Evolutionary conservation across 805 yeast genomes (phyloP).

Genomic region (Schwanniomyces occidentalis): DNA sequence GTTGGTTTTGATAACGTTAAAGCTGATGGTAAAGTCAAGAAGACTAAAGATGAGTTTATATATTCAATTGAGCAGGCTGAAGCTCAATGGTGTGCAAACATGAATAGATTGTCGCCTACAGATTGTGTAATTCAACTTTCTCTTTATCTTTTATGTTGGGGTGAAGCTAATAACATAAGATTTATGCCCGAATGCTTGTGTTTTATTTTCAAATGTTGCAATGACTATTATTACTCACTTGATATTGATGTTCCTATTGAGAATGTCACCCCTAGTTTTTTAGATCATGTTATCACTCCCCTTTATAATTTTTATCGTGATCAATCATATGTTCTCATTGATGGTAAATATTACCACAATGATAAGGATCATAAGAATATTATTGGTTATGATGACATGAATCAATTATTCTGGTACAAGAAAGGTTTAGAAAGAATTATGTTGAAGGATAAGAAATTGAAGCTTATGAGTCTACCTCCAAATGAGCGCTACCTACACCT

Average conservation of each 20-base stretch:
- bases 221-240: conserved; percentile 58
- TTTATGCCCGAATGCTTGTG: conserved; percentile 90
- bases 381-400: conserved; percentile 88
- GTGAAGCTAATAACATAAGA: conserved; percentile 83
- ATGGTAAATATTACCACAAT: conserved; percentile 44
- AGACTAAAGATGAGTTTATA: conserved; percentile 17
- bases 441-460: conserved; percentile 42
- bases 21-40: no score
- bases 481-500: conserved; percentile 57
- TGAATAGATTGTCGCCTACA: conserved; percentile 49
- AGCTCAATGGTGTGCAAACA: conserved; percentile 50
- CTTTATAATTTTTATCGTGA: conserved; percentile 60
- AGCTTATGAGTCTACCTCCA: conserved; percentile 54
- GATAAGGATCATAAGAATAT: conserved; percentile 67
- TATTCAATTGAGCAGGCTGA: conserved; percentile 44
- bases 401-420: conserved; percentile 83
- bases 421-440: conserved; percentile 62
- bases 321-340: conserved; percentile 49
- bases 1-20: conserved; percentile 40
- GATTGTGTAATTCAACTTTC: conserved; percentile 66
- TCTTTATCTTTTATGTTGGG: conserved; percentile 78
- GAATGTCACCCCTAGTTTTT: conserved; percentile 40
- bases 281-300: conserved; percentile 75
- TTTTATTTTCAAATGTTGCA: conserved; percentile 80
- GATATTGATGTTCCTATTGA: conserved; percentile 31